phyloP scores from a whole-genome alignment of 1,284 basidiomycete genomes.

The Termitomyces sp. region DNA sequence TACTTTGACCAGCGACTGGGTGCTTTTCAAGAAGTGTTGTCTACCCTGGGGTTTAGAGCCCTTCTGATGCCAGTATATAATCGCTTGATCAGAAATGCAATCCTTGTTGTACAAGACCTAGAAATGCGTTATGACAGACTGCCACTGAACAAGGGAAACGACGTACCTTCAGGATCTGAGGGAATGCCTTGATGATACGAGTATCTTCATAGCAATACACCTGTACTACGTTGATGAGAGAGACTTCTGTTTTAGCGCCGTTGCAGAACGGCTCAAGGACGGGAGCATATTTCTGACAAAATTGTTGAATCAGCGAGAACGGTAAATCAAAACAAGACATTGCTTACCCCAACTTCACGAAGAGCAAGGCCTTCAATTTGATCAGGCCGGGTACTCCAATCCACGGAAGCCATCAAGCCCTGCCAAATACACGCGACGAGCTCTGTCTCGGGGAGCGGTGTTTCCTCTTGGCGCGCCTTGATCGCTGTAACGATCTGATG shows the following conservation, averaged over 20 bases:
- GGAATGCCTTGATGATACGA: constrained; percentile 89
- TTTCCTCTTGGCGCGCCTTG: constrained; percentile 62
- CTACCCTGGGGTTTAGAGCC: constrained; percentile 92
- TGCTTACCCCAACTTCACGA: constrained; percentile 74
- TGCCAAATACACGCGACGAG: constrained; percentile 88
- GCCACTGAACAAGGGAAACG: constrained; percentile 2
- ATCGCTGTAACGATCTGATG: constrained; percentile 73
- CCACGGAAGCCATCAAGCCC: constrained; percentile 81
- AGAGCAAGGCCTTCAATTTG: constrained; percentile 84
- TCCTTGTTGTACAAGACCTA: constrained; percentile 93
- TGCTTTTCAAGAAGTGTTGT: constrained; percentile 89
- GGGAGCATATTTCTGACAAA: constrained; percentile 68
- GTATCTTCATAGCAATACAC: constrained; percentile 94
- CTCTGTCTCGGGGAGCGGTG: constrained; percentile 76
- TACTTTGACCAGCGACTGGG: constrained; percentile 87
- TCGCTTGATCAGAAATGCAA: constrained; percentile 91
- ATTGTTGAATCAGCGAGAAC: not conserved
- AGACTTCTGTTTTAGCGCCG: constrained; percentile 84
- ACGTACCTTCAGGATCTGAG: constrained; percentile 83
- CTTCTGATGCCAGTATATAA: constrained; percentile 97
- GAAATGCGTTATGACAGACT: not conserved
- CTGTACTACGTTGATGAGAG: constrained; percentile 90
- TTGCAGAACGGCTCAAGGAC: constrained; percentile 87
- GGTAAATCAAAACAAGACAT: not conserved
- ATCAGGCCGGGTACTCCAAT: constrained; percentile 85